Evolutionary conservation across 2,329 filamentous ascomycete genomes (phyloP).

Genomic region (Trichoderma sp.): DNA sequence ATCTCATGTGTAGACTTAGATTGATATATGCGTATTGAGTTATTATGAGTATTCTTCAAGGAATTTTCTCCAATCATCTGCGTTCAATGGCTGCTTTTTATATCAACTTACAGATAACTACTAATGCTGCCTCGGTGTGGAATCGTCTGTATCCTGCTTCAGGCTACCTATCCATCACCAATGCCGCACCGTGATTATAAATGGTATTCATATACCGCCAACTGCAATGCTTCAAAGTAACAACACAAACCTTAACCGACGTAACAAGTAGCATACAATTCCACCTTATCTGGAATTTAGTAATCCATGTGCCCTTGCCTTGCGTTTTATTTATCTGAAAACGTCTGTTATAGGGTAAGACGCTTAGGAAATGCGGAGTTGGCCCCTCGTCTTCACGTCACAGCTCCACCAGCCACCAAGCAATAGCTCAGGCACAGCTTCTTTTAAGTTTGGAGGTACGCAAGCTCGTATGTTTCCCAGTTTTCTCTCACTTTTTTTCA

Average conservation of each 20-base stretch:
- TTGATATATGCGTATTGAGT: background rate
- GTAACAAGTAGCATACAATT: background rate
- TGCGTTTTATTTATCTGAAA: background rate
- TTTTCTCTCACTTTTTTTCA: background rate
- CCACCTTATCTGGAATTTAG: background rate
- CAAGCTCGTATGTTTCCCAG: background rate
- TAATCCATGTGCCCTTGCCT: background rate
- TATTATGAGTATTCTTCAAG: fast-evolving
- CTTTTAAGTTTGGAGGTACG: background rate
- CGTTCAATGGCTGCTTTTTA: background rate
- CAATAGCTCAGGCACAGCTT: background rate
- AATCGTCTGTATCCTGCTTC: background rate
- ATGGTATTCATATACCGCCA: background rate
- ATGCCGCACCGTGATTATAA: background rate
- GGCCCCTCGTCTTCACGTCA: conserved; percentile 15
- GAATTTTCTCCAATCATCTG: background rate
- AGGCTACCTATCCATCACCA: background rate
- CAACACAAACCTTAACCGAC: background rate
- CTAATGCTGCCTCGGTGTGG: too few species aligned
- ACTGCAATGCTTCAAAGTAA: background rate
- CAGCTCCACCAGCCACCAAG: conserved; percentile 12
- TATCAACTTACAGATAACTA: background rate
- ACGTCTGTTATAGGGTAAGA: background rate
- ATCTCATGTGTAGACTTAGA: background rate
- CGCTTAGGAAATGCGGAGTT: background rate